These are phyloP conservation scores for Puccinia polysora DNA, from an alignment of 1,284 basidiomycete genomes.

Conservation along the genomic window DNA sequence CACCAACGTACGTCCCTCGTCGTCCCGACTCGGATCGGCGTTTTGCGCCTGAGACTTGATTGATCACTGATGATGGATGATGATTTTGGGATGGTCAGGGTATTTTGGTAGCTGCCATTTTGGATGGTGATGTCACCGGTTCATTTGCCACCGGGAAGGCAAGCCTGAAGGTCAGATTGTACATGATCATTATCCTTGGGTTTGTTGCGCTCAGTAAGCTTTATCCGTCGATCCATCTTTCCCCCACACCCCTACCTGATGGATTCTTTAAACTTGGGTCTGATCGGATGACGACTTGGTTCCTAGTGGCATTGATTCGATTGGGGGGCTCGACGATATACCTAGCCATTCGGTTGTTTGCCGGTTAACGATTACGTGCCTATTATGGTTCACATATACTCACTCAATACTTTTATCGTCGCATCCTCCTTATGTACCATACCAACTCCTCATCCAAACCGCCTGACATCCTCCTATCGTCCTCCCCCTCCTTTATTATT, in stretches of 20 bases:
- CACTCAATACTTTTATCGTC: too few relatives aligned
- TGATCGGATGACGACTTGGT: too few relatives aligned
- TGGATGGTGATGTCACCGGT: slow-evolving; percentile 63
- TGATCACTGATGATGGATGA: not conserved
- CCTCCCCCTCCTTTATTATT: too few relatives aligned
- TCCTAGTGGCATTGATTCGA: slow-evolving; percentile 35
- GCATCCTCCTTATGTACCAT: too few relatives aligned
- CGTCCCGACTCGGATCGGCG: slow-evolving; percentile 47
- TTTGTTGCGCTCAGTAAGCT: slow-evolving; percentile 43
- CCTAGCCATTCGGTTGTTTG: slow-evolving; percentile 36
- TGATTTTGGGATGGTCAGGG: slow-evolving; percentile 58
- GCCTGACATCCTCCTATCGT: too few relatives aligned
- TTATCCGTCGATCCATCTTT: not conserved
- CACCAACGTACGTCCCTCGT: slow-evolving; percentile 62
- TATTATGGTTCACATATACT: too few relatives aligned
- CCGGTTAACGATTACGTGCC: slow-evolving; percentile 18
- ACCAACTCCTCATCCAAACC: too few relatives aligned
- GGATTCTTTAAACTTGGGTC: not conserved
- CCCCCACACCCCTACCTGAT: not conserved
- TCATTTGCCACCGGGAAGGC: slow-evolving; percentile 60
- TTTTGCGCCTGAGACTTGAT: slow-evolving; percentile 29
- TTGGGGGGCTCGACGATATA: slow-evolving; percentile 34
- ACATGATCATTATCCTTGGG: slow-evolving; percentile 40
- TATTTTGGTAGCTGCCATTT: slow-evolving; percentile 66
- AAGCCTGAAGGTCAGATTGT: slow-evolving; percentile 22